Evolutionary conservation across 2,329 filamentous ascomycete species (phyloP), one percentile per base, ranked within the genome.

Genomic region (Paraconiothyrium brasiliense): DNA sequence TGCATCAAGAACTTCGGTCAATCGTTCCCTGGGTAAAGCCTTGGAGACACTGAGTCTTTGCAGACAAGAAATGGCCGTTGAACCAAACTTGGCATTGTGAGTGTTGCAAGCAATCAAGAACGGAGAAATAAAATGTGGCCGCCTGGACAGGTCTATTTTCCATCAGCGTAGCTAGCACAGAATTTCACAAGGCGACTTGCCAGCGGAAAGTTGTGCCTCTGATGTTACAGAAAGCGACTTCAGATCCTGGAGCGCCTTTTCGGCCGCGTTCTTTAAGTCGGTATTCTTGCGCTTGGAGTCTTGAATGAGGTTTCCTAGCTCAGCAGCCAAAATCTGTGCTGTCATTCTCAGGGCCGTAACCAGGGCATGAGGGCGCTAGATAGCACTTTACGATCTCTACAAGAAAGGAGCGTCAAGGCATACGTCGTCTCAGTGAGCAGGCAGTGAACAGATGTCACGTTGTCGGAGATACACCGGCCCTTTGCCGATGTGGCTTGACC

Each of bases 251-350:
- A 98, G 84, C 14, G 95, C 96, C 80, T 94, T 96, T 76, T 99
- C 95, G 32, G 95, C 93, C 54, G 95, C 93, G 85, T 91, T 92
- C 83, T 92, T 89, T 57, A 99, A 85, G 73, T 98, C 95, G 70
- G 91, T 88, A 79, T 97, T 91, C 81, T 97, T 98, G 73, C 94
- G 88, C 81, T 97, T 98, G 77, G 94, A 95, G 83, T 99, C 95
- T 80, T 96, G 92, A 72, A 97, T 90, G 78, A 97, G 88, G 82
- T 92, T 96, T 74, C 90, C 88, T 78, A 97, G 87, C 86, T 97
- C 94, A 61, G 92, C 90, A 75, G 90, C 89, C 73, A 97, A 86
- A 74, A 97, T 89, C 86, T 96, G 92, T 73, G 93, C 90, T 79
- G 93, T 96, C 93, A 97, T 97, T 73, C 82, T 89, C 65, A 59